Conservation (phyloP, 192 early-diverging fungal species). For the Entrophospora sp. region DNA sequence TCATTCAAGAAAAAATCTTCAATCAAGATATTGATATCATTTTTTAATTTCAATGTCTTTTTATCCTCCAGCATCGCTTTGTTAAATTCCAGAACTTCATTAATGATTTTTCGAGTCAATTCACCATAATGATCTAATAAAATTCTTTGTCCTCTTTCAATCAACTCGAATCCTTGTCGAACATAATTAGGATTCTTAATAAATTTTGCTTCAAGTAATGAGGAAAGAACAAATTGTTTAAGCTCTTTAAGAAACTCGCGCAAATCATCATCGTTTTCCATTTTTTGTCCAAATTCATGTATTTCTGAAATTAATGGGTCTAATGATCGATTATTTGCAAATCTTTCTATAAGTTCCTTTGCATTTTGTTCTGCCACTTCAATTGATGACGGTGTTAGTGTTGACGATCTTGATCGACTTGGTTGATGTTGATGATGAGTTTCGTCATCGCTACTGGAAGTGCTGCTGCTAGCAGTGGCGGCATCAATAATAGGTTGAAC, state of each 20-base stretch:
- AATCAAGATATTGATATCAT: slow-evolving; percentile 27
- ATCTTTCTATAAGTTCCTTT: slow-evolving; percentile 41
- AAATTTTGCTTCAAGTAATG: slow-evolving; percentile 29
- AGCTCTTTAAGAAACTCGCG: slow-evolving; percentile 23
- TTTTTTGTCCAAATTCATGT: slow-evolving; percentile 25
- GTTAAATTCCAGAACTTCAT: slow-evolving; percentile 26
- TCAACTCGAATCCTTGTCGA: slow-evolving; percentile 22
- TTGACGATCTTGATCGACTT: no score
- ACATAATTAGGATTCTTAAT: slow-evolving; percentile 23
- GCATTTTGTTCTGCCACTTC: slow-evolving; percentile 29
- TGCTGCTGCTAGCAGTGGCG: slow-evolving; percentile 10
- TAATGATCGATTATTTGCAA: slow-evolving; percentile 37
- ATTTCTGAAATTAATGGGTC: slow-evolving; percentile 29
- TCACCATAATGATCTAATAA: slow-evolving; percentile 27
- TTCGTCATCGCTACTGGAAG: no score
- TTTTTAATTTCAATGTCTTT: slow-evolving; percentile 23
- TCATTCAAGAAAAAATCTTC: slow-evolving; percentile 42
- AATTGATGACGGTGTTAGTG: no score
- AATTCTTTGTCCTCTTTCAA: slow-evolving; percentile 26
- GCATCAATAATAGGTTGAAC: not conserved
- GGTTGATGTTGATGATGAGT: no score
- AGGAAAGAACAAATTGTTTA: slow-evolving; percentile 24
- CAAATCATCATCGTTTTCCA: slow-evolving; percentile 30
- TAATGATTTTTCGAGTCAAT: slow-evolving; percentile 25
- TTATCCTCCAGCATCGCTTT: slow-evolving; percentile 28